phyloP scores from a whole-genome alignment of 257 asterid genomes.

The Solanum corneliomulleri region DNA sequence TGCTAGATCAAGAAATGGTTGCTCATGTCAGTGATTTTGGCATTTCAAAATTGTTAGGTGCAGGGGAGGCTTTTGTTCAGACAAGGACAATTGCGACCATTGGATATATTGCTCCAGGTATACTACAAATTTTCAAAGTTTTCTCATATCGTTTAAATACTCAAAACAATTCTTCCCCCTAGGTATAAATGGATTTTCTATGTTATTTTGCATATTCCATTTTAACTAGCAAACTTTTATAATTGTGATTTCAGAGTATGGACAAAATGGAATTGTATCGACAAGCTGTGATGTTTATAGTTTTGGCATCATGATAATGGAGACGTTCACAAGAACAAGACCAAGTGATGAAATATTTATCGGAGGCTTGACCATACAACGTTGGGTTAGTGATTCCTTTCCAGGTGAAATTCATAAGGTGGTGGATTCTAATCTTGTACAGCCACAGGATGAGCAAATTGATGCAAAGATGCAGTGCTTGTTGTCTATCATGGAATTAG shows the following conservation, averaged over 20 bases:
- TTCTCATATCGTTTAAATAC: background rate
- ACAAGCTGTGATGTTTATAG: background rate
- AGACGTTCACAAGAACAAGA: background rate
- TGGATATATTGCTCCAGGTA: background rate
- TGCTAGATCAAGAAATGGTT: background rate
- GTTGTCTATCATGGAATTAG: background rate
- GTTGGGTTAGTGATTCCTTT: background rate
- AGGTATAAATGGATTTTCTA: background rate
- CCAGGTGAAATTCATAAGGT: background rate
- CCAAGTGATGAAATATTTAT: background rate
- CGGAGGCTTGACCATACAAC: background rate
- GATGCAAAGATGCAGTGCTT: background rate
- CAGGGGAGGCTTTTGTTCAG: background rate
- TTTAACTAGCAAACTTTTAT: background rate
- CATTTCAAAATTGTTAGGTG: background rate
- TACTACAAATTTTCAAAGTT: too few species aligned
- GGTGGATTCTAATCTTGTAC: background rate
- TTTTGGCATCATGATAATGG: background rate
- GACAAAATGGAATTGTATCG: background rate
- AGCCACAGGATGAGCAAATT: background rate
- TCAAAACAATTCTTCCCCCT: background rate
- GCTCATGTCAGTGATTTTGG: background rate
- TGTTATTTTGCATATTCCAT: background rate
- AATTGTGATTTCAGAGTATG: background rate
- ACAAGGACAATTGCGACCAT: background rate